Evolutionary conservation across 495 filamentous ascomycete species (phyloP).

Genomic region (Penicillium diatomitis): DNA sequence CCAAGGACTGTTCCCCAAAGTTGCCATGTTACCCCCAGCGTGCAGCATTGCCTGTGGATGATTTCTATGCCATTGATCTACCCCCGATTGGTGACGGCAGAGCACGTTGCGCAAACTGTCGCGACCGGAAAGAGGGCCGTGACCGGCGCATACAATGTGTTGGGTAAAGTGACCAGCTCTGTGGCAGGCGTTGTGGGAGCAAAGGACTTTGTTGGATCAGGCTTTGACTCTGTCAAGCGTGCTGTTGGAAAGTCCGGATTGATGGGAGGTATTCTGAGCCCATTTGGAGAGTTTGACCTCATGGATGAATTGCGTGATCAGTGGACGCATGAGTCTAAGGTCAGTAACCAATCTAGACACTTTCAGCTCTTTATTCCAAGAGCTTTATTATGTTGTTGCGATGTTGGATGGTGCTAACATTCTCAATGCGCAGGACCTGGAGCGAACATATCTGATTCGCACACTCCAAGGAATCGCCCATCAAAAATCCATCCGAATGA

Average conservation of each 20-base stretch:
- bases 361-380: no score
- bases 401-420: not conserved
- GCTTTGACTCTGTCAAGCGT: conserved; percentile 89
- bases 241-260: conserved; percentile 90
- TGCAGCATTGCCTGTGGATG: conserved; percentile 97
- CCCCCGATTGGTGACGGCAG: conserved; percentile 81
- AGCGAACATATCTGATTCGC: conserved; percentile 91
- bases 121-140: conserved; percentile 95
- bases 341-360: conserved; percentile 11
- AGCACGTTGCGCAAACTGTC: conserved; percentile 79
- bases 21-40: conserved; percentile 86
- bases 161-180: conserved; percentile 88
- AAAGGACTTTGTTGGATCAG: conserved; percentile 80
- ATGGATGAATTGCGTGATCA: conserved; percentile 89
- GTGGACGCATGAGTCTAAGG: conserved; percentile 97
- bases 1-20: conserved; percentile 91
- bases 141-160: conserved; percentile 86
- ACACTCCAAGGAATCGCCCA: conserved; percentile 91
- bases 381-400: no score
- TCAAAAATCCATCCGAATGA: conserved; percentile 91
- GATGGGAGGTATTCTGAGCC: conserved; percentile 88
- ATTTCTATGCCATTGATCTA: conserved; percentile 84
- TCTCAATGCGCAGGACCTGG: conserved; percentile 56
- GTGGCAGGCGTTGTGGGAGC: conserved; percentile 92
- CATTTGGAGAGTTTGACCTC: conserved; percentile 95